Conservation (phyloP, 345 rosid genomes). For the Salix dunnii region DNA sequence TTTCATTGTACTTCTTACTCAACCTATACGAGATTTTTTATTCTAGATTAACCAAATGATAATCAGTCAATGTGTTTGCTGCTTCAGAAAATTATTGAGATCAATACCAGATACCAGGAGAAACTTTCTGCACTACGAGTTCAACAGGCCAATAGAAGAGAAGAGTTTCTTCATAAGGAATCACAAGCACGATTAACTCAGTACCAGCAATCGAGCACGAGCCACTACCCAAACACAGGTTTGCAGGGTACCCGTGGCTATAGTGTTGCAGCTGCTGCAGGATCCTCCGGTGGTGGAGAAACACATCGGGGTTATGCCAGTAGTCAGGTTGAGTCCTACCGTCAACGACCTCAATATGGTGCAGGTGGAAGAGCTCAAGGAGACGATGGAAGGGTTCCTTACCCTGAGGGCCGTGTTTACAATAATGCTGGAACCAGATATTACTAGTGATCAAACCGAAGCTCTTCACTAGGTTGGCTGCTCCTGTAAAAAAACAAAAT, state of each 20-base stretch:
- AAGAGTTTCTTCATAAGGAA: conserved; percentile 20
- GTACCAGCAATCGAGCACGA: conserved; percentile 17
- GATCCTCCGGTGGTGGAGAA: neutral
- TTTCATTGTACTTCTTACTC: neutral
- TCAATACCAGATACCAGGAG: conserved; percentile 21
- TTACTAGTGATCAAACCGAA: neutral
- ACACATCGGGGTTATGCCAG: neutral
- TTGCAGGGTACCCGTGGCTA: conserved; percentile 14
- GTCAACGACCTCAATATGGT: conserved; percentile 12
- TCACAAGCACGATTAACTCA: conserved; percentile 15
- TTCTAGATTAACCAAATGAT: neutral
- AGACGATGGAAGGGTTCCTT: conserved; percentile 20
- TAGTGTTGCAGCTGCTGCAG: conserved; percentile 7
- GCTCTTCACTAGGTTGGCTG: neutral
- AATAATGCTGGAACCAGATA: conserved; percentile 8
- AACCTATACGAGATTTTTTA: too few relatives aligned
- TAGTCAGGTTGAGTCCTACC: conserved; percentile 7
- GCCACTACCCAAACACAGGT: neutral
- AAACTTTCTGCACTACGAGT: conserved; percentile 8
- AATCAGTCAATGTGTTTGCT: neutral
- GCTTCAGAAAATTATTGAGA: conserved; percentile 19
- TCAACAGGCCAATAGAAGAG: conserved; percentile 13
- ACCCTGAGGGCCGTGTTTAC: conserved; percentile 17
- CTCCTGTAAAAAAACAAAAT: neutral
- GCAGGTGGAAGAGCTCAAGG: conserved; percentile 11